Percentiles rank a stretch among this genome's conserved stretches.
Evolutionary conservation across 495 filamentous ascomycete genomes (phyloP).

Genomic region (Staphylotrichum tortipilum): DNA sequence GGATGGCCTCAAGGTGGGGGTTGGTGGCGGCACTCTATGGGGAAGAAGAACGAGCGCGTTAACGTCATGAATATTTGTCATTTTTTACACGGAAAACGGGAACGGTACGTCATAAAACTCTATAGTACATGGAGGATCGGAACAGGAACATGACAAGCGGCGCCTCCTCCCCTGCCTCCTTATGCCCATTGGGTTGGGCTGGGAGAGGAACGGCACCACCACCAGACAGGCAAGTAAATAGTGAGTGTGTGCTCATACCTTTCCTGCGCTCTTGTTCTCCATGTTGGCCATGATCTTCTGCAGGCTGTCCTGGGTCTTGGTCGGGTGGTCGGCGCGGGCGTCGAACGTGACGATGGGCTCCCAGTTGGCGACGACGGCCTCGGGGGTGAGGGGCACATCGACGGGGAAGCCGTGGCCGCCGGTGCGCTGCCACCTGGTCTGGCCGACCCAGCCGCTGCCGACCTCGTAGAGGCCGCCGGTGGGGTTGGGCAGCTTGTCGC

Average conservation of each 20-base stretch:
- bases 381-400: constrained; percentile 77
- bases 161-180: too few relatives aligned
- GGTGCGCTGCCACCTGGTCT: constrained; percentile 89
- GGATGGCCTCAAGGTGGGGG: constrained; percentile 59
- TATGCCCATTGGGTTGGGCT: too few relatives aligned
- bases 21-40: constrained; percentile 31
- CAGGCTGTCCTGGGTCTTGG: constrained; percentile 64
- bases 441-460: constrained; percentile 86
- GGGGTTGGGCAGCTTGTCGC: constrained; percentile 74
- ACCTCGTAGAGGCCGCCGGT: constrained; percentile 94
- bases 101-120: constrained; percentile 25
- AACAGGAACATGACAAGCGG: too few relatives aligned
- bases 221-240: constrained; percentile 14
- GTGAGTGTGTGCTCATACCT: constrained; percentile 43
- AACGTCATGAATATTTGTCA: constrained; percentile 22
- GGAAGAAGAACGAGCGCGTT: constrained; percentile 24
- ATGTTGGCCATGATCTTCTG: constrained; percentile 90
- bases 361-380: constrained; percentile 74
- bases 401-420: constrained; percentile 91
- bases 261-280: constrained; percentile 55
- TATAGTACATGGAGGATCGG: constrained; percentile 22
- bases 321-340: constrained; percentile 81
- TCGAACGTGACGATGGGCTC: constrained; percentile 77
- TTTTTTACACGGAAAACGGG: too few relatives aligned
- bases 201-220: constrained; percentile 6